Percentiles rank a stretch among this genome's conserved stretches.
phyloP scores from a whole-genome alignment of 148 eudicot genomes.

The Pouteria glomerata region DNA sequence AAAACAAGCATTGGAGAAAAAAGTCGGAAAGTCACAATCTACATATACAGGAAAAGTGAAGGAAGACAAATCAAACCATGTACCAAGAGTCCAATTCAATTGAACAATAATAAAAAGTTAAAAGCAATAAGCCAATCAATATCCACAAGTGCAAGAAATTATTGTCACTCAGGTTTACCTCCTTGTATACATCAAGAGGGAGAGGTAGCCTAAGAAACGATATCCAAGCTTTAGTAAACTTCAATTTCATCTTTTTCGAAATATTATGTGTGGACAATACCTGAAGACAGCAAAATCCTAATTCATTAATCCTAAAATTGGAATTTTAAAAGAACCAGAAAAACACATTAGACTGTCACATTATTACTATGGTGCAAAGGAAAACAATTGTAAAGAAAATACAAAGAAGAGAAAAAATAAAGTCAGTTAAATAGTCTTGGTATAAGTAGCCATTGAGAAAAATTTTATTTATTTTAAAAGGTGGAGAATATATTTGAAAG shows the following conservation, averaged over 20 bases:
- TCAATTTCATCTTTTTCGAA: slow-evolving; percentile 67
- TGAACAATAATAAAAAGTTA: not conserved
- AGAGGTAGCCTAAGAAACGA: slow-evolving; percentile 73
- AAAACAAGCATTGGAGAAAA: not conserved
- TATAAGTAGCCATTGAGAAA: not conserved
- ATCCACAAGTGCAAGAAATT: not conserved
- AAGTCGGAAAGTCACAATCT: not conserved
- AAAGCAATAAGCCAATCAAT: not conserved
- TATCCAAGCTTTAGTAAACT: slow-evolving; percentile 86
- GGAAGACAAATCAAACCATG: slow-evolving; percentile 1
- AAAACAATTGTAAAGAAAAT: no score
- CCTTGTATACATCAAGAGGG: slow-evolving; percentile 89
- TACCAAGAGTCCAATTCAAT: not conserved
- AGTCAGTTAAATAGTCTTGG: not conserved
- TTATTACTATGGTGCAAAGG: not conserved
- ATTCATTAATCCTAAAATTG: not conserved
- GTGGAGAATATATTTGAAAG: not conserved
- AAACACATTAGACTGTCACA: not conserved
- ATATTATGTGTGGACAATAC: slow-evolving; percentile 30
- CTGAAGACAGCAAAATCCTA: slow-evolving; percentile 29
- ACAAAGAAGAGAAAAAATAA: not conserved
- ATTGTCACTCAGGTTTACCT: slow-evolving; percentile 40
- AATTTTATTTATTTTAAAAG: not conserved
- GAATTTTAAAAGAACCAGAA: not conserved
- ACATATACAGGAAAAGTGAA: no score